phyloP scores from a whole-genome alignment of 768 basidiomycete genomes.

The Favolaschia claudopus region DNA sequence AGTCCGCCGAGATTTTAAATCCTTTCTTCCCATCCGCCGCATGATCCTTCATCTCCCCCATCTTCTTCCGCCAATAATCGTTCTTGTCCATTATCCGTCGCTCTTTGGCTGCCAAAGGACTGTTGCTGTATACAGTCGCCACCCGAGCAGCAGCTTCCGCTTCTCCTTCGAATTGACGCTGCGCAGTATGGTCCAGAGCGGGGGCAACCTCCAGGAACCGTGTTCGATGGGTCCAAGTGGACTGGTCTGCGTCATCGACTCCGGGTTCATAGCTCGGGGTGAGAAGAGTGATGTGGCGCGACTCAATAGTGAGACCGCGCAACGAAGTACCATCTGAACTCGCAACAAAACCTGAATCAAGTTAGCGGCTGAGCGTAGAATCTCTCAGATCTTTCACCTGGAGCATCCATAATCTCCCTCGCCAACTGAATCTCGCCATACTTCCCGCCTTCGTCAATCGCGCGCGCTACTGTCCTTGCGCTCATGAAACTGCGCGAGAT shows the following conservation, averaged over 20 bases:
- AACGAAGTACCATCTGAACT: conserved; percentile 33
- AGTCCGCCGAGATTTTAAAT: conserved; percentile 19
- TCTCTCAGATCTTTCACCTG: background rate
- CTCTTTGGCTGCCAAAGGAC: conserved; percentile 22
- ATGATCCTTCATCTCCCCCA: conserved; percentile 35
- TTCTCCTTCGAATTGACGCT: conserved; percentile 33
- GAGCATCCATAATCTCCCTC: background rate
- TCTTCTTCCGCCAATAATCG: conserved; percentile 28
- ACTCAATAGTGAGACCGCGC: conserved; percentile 27
- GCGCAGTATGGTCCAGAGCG: conserved; percentile 34
- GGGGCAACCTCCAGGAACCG: conserved; percentile 27
- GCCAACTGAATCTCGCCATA: conserved; percentile 20
- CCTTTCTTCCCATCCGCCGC: conserved; percentile 39
- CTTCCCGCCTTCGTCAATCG: conserved; percentile 18
- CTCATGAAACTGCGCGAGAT: conserved; percentile 13
- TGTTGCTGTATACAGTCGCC: conserved; percentile 26
- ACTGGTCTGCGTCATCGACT: conserved; percentile 18
- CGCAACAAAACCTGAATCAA: conserved; percentile 23
- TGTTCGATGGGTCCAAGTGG: conserved; percentile 21
- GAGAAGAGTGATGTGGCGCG: conserved; percentile 22
- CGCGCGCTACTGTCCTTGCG: conserved; percentile 17
- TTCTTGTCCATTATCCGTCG: conserved; percentile 13
- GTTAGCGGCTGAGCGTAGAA: background rate
- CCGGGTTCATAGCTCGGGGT: conserved; percentile 19
- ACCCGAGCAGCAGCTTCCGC: conserved; percentile 17